These are phyloP conservation scores for Syzygium aromaticum DNA, from an alignment of 345 rosid species.

Conservation along the genomic window DNA sequence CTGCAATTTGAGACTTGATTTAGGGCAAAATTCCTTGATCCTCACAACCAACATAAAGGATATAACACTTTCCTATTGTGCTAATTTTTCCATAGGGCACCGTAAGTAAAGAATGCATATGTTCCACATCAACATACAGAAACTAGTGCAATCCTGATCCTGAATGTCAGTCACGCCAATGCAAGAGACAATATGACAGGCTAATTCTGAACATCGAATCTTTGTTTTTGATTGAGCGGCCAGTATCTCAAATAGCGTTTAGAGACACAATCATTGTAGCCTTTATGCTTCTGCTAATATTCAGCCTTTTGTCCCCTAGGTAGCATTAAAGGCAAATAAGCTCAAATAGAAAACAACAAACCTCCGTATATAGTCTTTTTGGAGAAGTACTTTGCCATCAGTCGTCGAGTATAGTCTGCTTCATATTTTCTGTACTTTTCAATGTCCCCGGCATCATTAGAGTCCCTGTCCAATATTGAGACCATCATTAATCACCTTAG, in stretches of 20 bases:
- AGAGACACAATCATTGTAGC: not conserved
- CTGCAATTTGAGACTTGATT: slow-evolving; percentile 21
- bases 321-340: not conserved
- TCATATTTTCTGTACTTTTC: slow-evolving; percentile 55
- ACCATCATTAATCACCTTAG: not conserved
- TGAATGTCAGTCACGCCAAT: not conserved
- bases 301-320: not conserved
- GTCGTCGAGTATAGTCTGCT: slow-evolving; percentile 37
- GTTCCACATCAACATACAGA: not conserved
- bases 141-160: not conserved
- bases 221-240: not conserved
- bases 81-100: not conserved
- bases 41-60: not conserved
- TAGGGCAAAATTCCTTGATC: not conserved
- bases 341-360: slow-evolving; percentile 5
- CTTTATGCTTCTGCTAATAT: not conserved
- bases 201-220: not conserved
- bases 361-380: slow-evolving; percentile 56
- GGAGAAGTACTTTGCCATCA: slow-evolving; percentile 65
- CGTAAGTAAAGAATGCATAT: not conserved
- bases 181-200: not conserved
- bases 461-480: slow-evolving; percentile 19
- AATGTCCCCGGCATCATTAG: slow-evolving; percentile 25
- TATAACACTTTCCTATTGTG: not conserved
- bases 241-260: not conserved